Evolutionary conservation across 73 alveolate species (phyloP).

Genomic region (Blepharisma japonicum): DNA sequence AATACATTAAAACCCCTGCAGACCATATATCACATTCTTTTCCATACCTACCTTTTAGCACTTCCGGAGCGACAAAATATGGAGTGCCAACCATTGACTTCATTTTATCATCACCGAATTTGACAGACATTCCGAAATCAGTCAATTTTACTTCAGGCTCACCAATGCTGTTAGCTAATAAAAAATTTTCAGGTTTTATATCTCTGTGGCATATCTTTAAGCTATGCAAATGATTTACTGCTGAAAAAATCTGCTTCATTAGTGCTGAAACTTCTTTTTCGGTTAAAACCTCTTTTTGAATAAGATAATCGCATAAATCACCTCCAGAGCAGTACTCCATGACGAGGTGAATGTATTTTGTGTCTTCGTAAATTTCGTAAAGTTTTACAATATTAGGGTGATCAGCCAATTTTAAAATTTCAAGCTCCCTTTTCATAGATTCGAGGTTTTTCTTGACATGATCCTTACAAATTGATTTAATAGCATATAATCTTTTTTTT

Average conservation of each 20-base stretch:
- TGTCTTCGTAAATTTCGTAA: slow-evolving; percentile 56
- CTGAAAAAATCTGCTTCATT: slow-evolving; percentile 47
- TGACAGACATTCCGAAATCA: slow-evolving; percentile 40
- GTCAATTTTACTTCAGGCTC: slow-evolving; percentile 49
- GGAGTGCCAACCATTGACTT: slow-evolving; percentile 23
- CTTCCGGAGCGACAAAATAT: slow-evolving; percentile 36
- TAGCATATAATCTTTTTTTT: slow-evolving; percentile 8
- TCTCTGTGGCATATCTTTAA: slow-evolving; percentile 67
- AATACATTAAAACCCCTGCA: slow-evolving; percentile 30
- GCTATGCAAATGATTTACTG: slow-evolving; percentile 60
- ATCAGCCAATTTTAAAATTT: slow-evolving; percentile 45
- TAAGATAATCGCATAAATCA: slow-evolving; percentile 32
- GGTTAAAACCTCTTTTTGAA: slow-evolving; percentile 33
- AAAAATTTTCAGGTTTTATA: slow-evolving; percentile 71
- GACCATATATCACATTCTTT: slow-evolving; percentile 43
- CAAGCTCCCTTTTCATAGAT: slow-evolving; percentile 47
- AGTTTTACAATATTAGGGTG: slow-evolving; percentile 66
- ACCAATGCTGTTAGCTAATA: slow-evolving; percentile 32
- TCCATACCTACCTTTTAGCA: slow-evolving; percentile 26
- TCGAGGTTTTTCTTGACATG: background rate
- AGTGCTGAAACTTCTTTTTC: slow-evolving; percentile 19
- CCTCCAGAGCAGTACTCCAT: slow-evolving; percentile 69
- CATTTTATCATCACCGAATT: slow-evolving; percentile 33
- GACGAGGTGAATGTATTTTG: slow-evolving; percentile 47
- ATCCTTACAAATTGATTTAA: slow-evolving; percentile 20